Percentiles rank a stretch among this genome's conserved stretches.
Conservation (phyloP, 352 stramenopile species). For the Phytophthora nicotianae region DNA sequence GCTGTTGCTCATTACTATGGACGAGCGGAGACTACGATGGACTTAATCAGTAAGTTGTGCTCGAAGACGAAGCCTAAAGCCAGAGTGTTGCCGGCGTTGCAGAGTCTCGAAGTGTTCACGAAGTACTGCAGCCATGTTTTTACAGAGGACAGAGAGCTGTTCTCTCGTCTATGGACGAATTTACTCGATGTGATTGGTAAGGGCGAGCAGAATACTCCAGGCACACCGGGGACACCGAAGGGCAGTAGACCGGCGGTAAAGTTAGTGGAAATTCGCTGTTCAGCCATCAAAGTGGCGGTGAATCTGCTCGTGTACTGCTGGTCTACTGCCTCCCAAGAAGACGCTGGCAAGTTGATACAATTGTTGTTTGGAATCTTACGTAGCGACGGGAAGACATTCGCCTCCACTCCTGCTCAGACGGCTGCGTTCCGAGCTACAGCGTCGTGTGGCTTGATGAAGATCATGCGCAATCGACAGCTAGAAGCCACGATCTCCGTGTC, state of each 20-base stretch:
- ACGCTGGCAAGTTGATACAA: constrained; percentile 47
- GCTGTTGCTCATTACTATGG: constrained; percentile 57
- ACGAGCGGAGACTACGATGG: constrained; percentile 35
- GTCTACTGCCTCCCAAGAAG: constrained; percentile 11
- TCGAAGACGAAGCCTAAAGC: constrained; percentile 45
- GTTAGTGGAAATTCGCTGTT: constrained; percentile 56
- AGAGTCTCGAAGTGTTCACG: constrained; percentile 67
- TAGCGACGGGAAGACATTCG: constrained; percentile 59
- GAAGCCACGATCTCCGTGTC: constrained; percentile 56
- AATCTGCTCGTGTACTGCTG: constrained; percentile 62
- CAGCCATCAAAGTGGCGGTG: constrained; percentile 64
- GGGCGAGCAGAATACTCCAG: constrained; percentile 8
- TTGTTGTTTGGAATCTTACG: constrained; percentile 69
- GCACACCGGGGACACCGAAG: constrained; percentile 24
- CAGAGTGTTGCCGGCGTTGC: constrained; percentile 42
- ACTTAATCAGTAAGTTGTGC: constrained; percentile 57
- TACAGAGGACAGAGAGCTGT: constrained; percentile 23
- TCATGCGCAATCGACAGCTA: constrained; percentile 60
- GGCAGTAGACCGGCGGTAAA: constrained; percentile 16
- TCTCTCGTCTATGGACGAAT: constrained; percentile 49
- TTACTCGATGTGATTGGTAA: constrained; percentile 47
- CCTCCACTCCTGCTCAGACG: constrained; percentile 39
- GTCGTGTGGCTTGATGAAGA: constrained; percentile 62
- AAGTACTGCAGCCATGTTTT: constrained; percentile 55
- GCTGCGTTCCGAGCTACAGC: constrained; percentile 57